Conservation (phyloP, 768 basidiomycete species). For the Amanita molliuscula region DNA sequence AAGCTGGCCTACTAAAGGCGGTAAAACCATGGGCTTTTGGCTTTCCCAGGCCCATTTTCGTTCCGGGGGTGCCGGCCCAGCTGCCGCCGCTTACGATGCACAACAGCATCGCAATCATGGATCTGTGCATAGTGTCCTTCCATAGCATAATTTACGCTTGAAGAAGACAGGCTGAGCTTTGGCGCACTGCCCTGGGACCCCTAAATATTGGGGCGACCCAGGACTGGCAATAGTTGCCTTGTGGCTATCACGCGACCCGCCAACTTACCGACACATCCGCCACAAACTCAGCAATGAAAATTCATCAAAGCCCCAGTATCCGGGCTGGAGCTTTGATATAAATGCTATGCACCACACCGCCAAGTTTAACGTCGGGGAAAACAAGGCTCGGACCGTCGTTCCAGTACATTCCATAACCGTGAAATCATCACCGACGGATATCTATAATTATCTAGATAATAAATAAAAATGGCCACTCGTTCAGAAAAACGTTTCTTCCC, state of each 20-base stretch:
- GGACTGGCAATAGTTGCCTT: not conserved
- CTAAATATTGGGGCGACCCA: not conserved
- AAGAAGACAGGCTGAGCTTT: too few relatives aligned
- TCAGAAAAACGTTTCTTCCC: not conserved
- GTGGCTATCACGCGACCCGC: not conserved
- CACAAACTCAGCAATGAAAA: not conserved
- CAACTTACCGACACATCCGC: not conserved
- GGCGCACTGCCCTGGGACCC: not conserved
- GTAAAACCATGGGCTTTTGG: slow-evolving; percentile 5
- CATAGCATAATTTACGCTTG: not conserved
- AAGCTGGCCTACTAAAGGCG: slow-evolving; percentile 4
- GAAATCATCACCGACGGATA: not conserved
- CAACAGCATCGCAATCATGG: not conserved
- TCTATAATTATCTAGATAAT: not conserved
- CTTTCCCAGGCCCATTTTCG: slow-evolving; percentile 7
- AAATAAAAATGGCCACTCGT: not conserved
- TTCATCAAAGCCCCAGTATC: not conserved
- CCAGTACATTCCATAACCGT: not conserved
- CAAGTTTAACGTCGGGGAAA: not conserved
- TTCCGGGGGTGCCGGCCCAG: slow-evolving; percentile 5
- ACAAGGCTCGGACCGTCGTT: not conserved
- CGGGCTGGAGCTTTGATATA: not conserved
- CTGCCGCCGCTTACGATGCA: not conserved
- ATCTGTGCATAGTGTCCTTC: not conserved
- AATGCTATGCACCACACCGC: not conserved